phyloP scores from a whole-genome alignment of 176 grass and related monocot species.

The Urochloa ruziziensis region DNA sequence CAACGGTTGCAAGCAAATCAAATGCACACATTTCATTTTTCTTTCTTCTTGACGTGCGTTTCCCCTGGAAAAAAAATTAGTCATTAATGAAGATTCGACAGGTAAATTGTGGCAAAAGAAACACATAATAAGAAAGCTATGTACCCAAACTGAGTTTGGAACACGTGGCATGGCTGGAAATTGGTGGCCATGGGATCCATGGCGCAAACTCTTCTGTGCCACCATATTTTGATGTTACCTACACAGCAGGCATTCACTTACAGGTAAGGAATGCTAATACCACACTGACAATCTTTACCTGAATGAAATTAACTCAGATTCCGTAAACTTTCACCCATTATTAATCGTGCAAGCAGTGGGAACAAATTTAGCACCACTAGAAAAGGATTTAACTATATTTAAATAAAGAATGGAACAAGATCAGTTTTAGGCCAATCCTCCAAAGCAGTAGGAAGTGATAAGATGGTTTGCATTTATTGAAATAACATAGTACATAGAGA shows the following conservation, averaged over 20 bases:
- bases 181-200: slow-evolving; percentile 47
- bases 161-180: slow-evolving; percentile 44
- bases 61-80: no score
- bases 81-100: background rate
- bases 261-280: slow-evolving; percentile 6
- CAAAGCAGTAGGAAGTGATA: background rate
- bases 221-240: slow-evolving; percentile 45
- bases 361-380: slow-evolving; percentile 1
- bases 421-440: background rate
- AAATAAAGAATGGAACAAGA: background rate
- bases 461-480: background rate
- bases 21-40: slow-evolving; percentile 60
- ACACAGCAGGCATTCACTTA: slow-evolving; percentile 9
- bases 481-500: background rate
- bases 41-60: slow-evolving; percentile 55
- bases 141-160: slow-evolving; percentile 54
- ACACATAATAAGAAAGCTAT: background rate
- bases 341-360: background rate
- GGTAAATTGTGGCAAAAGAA: background rate
- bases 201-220: slow-evolving; percentile 59
- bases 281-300: slow-evolving; percentile 27
- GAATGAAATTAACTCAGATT: slow-evolving; percentile 1
- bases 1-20: slow-evolving; percentile 72
- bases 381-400: background rate
- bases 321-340: slow-evolving; percentile 6